Percentiles rank a stretch among this genome's conserved stretches.
phyloP scores from a whole-genome alignment of 2,329 filamentous ascomycete genomes.

The Sporothrix protearum region DNA sequence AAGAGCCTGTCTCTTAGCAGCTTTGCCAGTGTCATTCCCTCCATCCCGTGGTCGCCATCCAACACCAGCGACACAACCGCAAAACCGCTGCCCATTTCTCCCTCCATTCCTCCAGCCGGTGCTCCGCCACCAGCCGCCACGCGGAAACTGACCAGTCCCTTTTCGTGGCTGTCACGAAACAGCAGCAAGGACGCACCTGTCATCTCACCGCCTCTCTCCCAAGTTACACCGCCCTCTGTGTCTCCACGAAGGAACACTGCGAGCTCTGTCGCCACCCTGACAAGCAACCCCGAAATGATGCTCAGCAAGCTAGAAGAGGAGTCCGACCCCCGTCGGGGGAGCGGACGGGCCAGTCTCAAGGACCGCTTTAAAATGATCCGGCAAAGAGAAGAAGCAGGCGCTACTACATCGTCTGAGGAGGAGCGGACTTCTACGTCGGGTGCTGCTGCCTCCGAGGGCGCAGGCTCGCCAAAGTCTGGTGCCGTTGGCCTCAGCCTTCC shows the following conservation, averaged over 20 bases:
- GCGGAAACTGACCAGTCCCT: slow-evolving; percentile 82
- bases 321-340: slow-evolving; percentile 40
- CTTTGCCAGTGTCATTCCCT: slow-evolving; percentile 67
- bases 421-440: slow-evolving; percentile 40
- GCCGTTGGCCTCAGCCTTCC: slow-evolving; percentile 19
- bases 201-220: slow-evolving; percentile 45
- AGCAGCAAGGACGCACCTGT: slow-evolving; percentile 56
- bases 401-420: slow-evolving; percentile 50
- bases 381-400: slow-evolving; percentile 67
- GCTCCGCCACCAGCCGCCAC: slow-evolving; percentile 38
- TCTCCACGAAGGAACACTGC: slow-evolving; percentile 67
- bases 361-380: slow-evolving; percentile 76
- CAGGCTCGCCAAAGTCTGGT: slow-evolving; percentile 7
- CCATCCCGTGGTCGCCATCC: slow-evolving; percentile 65
- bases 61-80: slow-evolving; percentile 45
- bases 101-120: slow-evolving; percentile 33
- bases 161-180: slow-evolving; percentile 75
- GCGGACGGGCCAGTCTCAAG: slow-evolving; percentile 63
- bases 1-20: slow-evolving; percentile 64
- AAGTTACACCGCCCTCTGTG: slow-evolving; percentile 42
- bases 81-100: slow-evolving; percentile 41
- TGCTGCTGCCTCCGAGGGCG: slow-evolving; percentile 31
- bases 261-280: slow-evolving; percentile 73
- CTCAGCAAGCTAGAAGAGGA: slow-evolving; percentile 71
- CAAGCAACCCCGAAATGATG: slow-evolving; percentile 78